Evolutionary conservation across 306 rosid species (phyloP), one percentile per base, ranked within the genome.

Genomic region (Albizia julibrissin): DNA sequence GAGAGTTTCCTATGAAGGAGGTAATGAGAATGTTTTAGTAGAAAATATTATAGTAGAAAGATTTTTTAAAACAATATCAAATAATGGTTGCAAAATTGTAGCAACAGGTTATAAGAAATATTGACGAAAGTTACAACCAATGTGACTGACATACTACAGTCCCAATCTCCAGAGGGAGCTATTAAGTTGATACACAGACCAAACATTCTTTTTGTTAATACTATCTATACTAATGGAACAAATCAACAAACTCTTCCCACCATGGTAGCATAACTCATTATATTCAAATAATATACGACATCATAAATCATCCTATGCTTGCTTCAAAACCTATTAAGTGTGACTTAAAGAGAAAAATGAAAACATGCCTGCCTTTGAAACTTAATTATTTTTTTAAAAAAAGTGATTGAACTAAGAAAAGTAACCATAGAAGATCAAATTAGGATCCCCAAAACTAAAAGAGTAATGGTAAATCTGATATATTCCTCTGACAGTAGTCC

Each of bases 1-100:
- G 39, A 42, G 39, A 21, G 79, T 24, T 72, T 77, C 64, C 44
- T 71, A 84, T 86, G 82, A 14, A 42, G 39, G 54, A 69, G 42
- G 33, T 31, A 31, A 65, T 44, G 46, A 37, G 64, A 79, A 72
- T 66, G 52, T 59, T 50, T 82, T 33, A 61, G 67, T 61, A 31
- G 65, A 37, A 74, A 27, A 68, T 15, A 0, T 46, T 14, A 29
- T 9, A 50, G 56, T 39, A 72, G 66, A 85, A 27, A 9, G 61
- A 46, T 3, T 21, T 12, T 42, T 42, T 50, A 58, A 16, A 78
- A 49, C 26, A 62, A 31, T 22, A 49, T 77, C 58, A 14, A 74
- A 59, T 61, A 0, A 39, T 72, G 12, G 49, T 11, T 2, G 42
- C 5, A 74, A 58, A 84, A 15, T 40, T 19, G 3, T 27, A 18